Evolutionary conservation across 352 stramenopile genomes (phyloP), one percentile per base, ranked within the genome.

Genomic region (Globisporangium rhizosaccharum): DNA sequence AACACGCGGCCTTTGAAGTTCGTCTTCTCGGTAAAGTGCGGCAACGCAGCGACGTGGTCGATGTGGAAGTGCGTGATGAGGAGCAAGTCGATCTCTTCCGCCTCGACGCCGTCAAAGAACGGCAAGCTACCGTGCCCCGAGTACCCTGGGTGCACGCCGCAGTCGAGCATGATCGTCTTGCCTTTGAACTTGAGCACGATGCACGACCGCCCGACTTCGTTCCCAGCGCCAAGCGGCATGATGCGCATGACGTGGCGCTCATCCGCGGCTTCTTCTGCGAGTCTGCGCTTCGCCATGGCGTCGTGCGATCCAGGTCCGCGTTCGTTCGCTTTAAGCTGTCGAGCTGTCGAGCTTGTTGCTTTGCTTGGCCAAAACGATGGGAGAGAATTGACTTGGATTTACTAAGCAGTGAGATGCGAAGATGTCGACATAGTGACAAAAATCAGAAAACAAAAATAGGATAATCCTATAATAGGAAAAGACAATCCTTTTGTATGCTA

Each of bases 11-110:
- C 97, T 57, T 96, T 97, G 62, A 99, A 99, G 56, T 95, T 92
- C 18, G 97, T 99, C 70, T 98, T 97, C 72, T 99, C 97, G 1
- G 97, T 99, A 52, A 99, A 98, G 68, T 99, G 98, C 17, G 98
- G 98, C 46, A 99, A 65, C n/a, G 92, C 96, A 2, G 97, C 98
- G 10, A 97, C 97, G 74, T 99, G 98, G 75, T 99, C 98, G 55
- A 99, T 93, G 78, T 99, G 98, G 77, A 99, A 99, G 71, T 99
- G 98, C 52, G 97, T 98, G 52, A 99, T 97, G 30, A 99, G 75
- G 53, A 99, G 72, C 51, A 99, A 73, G 69, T 99, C 97, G 56
- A 97, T 96, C 72, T 96, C 85, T 41, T 96, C 87, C 44, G 88
- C 87, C 71, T 99, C 93, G 39, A 99, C 94, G 50, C 87, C 90